phyloP scores from a whole-genome alignment of 345 rosid genomes.

The Gynandropsis gynandra region DNA sequence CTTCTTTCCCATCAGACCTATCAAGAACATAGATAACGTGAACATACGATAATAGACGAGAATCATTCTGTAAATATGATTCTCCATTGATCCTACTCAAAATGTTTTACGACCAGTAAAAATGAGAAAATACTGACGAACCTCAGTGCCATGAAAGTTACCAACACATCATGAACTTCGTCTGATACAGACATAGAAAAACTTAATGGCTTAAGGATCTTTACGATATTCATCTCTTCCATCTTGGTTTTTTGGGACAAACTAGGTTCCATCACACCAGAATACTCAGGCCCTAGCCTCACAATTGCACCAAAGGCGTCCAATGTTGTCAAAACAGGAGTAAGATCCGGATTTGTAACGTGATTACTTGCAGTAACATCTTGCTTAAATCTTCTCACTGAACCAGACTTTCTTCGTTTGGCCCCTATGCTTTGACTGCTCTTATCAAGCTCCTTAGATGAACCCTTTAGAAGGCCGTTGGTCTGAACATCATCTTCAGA shows the following conservation, averaged over 20 bases:
- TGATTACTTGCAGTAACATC: slow-evolving; percentile 35
- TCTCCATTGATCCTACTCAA: too few relatives aligned
- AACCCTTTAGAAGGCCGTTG: slow-evolving; percentile 44
- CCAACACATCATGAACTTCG: slow-evolving; percentile 58
- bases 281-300: slow-evolving; percentile 39
- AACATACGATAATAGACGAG: too few relatives aligned
- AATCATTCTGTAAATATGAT: too few relatives aligned
- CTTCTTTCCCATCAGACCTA: slow-evolving; percentile 92
- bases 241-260: slow-evolving; percentile 29
- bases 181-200: slow-evolving; percentile 57
- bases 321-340: slow-evolving; percentile 29
- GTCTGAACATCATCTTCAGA: slow-evolving; percentile 38
- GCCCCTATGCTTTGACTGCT: slow-evolving; percentile 63
- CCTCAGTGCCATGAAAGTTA: slow-evolving; percentile 76
- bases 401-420: slow-evolving; percentile 82
- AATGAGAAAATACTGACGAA: slow-evolving; percentile 25
- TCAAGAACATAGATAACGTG: neutral
- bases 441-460: slow-evolving; percentile 39
- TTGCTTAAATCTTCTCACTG: slow-evolving; percentile 89
- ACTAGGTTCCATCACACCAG: slow-evolving; percentile 28
- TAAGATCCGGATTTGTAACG: slow-evolving; percentile 30
- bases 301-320: slow-evolving; percentile 41
- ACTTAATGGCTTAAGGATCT: slow-evolving; percentile 66
- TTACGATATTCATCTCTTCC: slow-evolving; percentile 44
- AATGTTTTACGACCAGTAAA: too few relatives aligned